Evolutionary conservation across 1,284 basidiomycete species (phyloP).

Genomic region (Lignosus rhinocerotis): DNA sequence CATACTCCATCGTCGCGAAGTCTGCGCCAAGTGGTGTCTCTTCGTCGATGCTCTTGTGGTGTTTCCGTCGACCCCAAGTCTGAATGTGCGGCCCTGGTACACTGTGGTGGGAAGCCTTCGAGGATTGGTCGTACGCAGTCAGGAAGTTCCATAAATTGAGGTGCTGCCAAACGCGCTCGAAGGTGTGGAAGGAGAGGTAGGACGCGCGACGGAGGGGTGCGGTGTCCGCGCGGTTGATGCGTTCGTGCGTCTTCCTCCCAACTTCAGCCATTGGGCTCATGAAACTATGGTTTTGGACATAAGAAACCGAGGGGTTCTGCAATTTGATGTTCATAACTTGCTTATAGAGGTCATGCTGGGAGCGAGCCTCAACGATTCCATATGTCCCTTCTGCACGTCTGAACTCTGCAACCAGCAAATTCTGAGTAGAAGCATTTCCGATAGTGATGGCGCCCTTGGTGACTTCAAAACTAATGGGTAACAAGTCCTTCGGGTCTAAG

Average conservation of each 20-base stretch:
- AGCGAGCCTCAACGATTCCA: slow-evolving; percentile 75
- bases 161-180: slow-evolving; percentile 56
- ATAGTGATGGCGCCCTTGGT: slow-evolving; percentile 76
- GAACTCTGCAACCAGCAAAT: slow-evolving; percentile 79
- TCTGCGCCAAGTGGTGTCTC: slow-evolving; percentile 55
- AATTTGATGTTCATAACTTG: slow-evolving; percentile 75
- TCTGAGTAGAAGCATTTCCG: slow-evolving; percentile 84
- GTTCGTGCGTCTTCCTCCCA: slow-evolving; percentile 64
- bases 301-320: slow-evolving; percentile 61
- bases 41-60: slow-evolving; percentile 48
- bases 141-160: slow-evolving; percentile 47
- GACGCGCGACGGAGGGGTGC: slow-evolving; percentile 35
- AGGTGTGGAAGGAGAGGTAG: slow-evolving; percentile 48
- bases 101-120: not conserved
- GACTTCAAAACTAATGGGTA: slow-evolving; percentile 79
- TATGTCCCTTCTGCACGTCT: slow-evolving; percentile 73
- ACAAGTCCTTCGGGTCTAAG: slow-evolving; percentile 73
- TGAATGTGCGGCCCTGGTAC: slow-evolving; percentile 20
- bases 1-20: slow-evolving; percentile 73
- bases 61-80: slow-evolving; percentile 36
- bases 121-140: slow-evolving; percentile 21
- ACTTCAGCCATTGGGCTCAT: slow-evolving; percentile 62
- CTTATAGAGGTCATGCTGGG: slow-evolving; percentile 79
- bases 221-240: slow-evolving; percentile 47
- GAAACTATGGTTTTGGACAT: slow-evolving; percentile 79